Percentiles rank a stretch among this genome's conserved stretches.
phyloP scores from a whole-genome alignment of 2,329 filamentous ascomycete genomes.

The Ceratocystis variospora region DNA sequence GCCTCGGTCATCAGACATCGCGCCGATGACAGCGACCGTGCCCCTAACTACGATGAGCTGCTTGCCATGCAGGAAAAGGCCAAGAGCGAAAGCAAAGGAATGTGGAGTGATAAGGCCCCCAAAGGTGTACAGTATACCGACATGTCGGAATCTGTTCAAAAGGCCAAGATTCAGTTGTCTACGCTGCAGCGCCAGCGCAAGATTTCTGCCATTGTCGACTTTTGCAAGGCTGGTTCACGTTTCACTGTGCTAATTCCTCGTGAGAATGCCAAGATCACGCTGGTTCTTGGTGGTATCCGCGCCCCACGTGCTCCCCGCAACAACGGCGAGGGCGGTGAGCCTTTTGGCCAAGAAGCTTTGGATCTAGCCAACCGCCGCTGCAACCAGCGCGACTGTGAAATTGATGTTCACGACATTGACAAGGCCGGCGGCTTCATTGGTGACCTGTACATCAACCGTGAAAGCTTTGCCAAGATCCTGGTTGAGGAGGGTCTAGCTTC shows the following conservation, averaged over 20 bases:
- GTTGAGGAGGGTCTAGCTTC: conserved; percentile 88
- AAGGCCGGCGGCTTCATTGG: conserved; percentile 97
- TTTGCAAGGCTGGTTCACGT: conserved; percentile 90
- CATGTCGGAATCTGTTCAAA: conserved; percentile 82
- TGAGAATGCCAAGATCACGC: conserved; percentile 85
- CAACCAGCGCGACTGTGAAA: conserved; percentile 89
- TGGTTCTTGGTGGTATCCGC: conserved; percentile 86
- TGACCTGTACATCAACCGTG: conserved; percentile 80
- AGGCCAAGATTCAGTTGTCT: conserved; percentile 86
- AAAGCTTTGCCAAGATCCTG: conserved; percentile 86
- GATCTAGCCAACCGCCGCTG: conserved; percentile 80
- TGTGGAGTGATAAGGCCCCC: conserved; percentile 84
- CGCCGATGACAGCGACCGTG: conserved; percentile 85
- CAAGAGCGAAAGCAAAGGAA: conserved; percentile 78
- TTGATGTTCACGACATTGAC: conserved; percentile 88
- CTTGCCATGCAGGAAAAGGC: conserved; percentile 68
- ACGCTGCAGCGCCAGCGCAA: conserved; percentile 82
- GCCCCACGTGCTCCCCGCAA: conserved; percentile 71
- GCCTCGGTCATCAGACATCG: conserved; percentile 88
- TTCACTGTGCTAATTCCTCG: conserved; percentile 86
- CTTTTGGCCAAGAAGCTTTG: conserved; percentile 87
- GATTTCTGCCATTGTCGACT: conserved; percentile 87
- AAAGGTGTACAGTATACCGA: conserved; percentile 74
- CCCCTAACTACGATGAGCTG: conserved; percentile 84
- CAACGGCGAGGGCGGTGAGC: conserved; percentile 68